Conservation (phyloP, 441 rosid genomes). For the Viola pubescens region DNA sequence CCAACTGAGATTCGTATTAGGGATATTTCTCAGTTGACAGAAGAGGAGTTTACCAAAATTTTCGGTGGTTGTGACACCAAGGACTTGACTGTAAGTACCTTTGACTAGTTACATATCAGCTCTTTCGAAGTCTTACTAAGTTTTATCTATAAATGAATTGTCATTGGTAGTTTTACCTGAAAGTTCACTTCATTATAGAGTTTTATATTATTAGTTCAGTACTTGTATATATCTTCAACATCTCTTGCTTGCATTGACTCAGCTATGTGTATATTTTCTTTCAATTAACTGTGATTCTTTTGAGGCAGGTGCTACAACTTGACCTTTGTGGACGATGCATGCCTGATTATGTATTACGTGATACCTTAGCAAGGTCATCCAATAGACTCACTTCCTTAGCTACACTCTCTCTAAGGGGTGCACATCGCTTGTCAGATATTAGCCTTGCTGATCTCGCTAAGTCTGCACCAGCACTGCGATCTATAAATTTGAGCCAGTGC, state of each 20-base stretch:
- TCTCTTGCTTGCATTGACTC: too few species aligned
- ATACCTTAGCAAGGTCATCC: conserved; percentile 21
- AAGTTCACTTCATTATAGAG: too few species aligned
- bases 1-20: conserved; percentile 29
- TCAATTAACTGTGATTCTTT: conserved; percentile 6
- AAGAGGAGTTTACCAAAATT: conserved; percentile 25
- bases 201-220: too few species aligned
- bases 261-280: too few species aligned
- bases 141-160: too few species aligned
- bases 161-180: too few species aligned
- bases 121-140: too few species aligned
- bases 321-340: conserved; percentile 34
- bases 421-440: conserved; percentile 31
- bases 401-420: conserved; percentile 36
- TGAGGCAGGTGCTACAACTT: conserved; percentile 37
- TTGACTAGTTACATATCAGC: too few species aligned
- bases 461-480: conserved; percentile 34
- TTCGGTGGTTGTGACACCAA: conserved; percentile 26
- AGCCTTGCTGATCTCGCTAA: conserved; percentile 20
- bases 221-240: too few species aligned
- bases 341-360: conserved; percentile 21
- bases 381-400: conserved; percentile 25
- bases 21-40: conserved; percentile 22
- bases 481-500: conserved; percentile 38
- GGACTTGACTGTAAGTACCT: conserved; percentile 28